Conservation (phyloP, 306 rosid species). For the Styphnolobium japonicum region DNA sequence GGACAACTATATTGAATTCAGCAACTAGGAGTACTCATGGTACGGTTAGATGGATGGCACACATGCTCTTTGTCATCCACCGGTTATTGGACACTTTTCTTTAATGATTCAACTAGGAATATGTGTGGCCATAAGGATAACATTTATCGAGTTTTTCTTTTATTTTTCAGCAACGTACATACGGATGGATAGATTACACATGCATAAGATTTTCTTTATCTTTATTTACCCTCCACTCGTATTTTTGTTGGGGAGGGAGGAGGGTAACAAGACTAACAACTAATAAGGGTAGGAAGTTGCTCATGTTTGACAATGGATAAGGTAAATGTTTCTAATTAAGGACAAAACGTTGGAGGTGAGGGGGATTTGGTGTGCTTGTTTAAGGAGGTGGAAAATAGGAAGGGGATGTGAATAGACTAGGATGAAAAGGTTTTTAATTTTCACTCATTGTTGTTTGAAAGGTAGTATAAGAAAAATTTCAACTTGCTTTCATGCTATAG, state of each 20-base stretch:
- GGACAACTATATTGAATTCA: neutral
- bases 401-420: too few relatives aligned
- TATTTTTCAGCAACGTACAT: neutral
- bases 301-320: neutral
- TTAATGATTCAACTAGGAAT: neutral
- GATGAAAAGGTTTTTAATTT: too few relatives aligned
- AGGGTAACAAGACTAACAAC: too few relatives aligned
- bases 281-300: neutral
- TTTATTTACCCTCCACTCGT: neutral
- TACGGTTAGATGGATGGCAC: neutral
- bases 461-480: too few relatives aligned
- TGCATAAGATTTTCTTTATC: neutral
- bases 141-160: neutral
- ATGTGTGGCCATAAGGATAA: neutral
- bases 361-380: too few relatives aligned
- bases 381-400: too few relatives aligned
- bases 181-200: neutral
- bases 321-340: too few relatives aligned
- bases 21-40: neutral
- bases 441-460: neutral
- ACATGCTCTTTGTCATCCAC: neutral
- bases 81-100: neutral
- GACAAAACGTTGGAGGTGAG: too few relatives aligned
- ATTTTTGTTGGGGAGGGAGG: neutral
- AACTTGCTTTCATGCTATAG: too few relatives aligned